Conservation (phyloP, 495 filamentous ascomycete species). For the Cryomyces antarcticus region DNA sequence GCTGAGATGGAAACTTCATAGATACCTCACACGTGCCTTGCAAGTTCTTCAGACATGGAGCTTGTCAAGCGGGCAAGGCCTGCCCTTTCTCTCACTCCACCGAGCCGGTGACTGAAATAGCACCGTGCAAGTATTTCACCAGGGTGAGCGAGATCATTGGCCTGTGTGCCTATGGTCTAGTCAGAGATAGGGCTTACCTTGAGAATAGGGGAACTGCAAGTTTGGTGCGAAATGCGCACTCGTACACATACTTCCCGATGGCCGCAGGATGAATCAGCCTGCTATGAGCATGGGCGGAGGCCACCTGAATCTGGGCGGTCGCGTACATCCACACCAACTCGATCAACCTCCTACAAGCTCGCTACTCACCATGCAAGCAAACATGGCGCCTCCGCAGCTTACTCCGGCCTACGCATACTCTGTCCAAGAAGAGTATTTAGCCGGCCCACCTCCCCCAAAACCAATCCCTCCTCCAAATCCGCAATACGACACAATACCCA, state of each 20-base stretch:
- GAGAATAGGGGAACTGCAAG: conserved; percentile 81
- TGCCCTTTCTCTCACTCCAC: conserved; percentile 92
- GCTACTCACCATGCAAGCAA: conserved; percentile 52
- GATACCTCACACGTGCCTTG: conserved; percentile 96
- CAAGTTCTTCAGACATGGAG: conserved; percentile 95
- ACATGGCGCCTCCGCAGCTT: conserved; percentile 13
- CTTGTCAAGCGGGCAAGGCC: conserved; percentile 85
- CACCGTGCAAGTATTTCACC: conserved; percentile 92
- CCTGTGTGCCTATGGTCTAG: not conserved
- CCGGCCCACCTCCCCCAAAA: not conserved
- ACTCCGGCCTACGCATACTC: conserved; percentile 14
- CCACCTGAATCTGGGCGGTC: conserved; percentile 47
- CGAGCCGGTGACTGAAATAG: conserved; percentile 55
- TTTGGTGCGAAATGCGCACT: conserved; percentile 95
- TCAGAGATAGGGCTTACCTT: not conserved
- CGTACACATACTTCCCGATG: conserved; percentile 85
- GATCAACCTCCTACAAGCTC: conserved; percentile 70
- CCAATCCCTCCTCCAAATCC: conserved; percentile 6
- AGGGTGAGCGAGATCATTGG: conserved; percentile 40
- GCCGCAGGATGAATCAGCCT: conserved; percentile 63
- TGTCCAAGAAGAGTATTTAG: conserved; percentile 7
- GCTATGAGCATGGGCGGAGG: conserved; percentile 22
- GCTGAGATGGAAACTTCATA: conserved; percentile 16
- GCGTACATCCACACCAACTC: conserved; percentile 46
- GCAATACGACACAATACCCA: conserved; percentile 37